Conservation (phyloP, 345 rosid genomes). For the Salix brachista region DNA sequence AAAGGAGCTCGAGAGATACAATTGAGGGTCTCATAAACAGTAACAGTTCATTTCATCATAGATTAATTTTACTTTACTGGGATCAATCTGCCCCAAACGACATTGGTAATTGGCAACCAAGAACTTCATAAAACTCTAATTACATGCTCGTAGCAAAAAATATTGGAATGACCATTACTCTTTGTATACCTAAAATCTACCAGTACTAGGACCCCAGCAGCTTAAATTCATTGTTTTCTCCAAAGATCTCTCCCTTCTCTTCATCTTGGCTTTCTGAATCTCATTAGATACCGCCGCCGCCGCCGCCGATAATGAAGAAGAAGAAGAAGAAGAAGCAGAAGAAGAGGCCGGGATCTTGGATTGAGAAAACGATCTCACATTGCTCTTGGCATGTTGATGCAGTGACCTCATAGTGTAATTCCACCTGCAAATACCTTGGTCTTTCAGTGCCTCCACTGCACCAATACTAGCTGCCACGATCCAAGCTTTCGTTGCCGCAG, state of each 20-base stretch:
- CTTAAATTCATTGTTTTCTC: slow-evolving; percentile 33
- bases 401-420: slow-evolving; percentile 47
- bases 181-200: slow-evolving; percentile 29
- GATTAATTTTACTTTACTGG: not conserved
- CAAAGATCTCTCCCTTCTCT: slow-evolving; percentile 21
- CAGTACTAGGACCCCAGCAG: slow-evolving; percentile 44
- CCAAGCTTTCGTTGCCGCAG: slow-evolving; percentile 33
- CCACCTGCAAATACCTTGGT: slow-evolving; percentile 73
- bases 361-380: slow-evolving; percentile 14
- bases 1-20: not conserved
- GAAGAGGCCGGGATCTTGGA: not conserved
- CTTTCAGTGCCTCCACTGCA: slow-evolving; percentile 62
- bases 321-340: slow-evolving; percentile 2
- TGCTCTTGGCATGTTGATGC: slow-evolving; percentile 38
- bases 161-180: not conserved
- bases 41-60: not conserved
- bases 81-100: not conserved
- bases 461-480: slow-evolving; percentile 56
- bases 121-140: not conserved
- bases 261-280: slow-evolving; percentile 5
- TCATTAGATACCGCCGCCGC: not conserved
- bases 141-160: not conserved
- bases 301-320: not conserved
- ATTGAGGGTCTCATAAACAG: not conserved
- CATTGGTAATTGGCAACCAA: not conserved